Evolutionary conservation across 371 early-diverging fungal genomes (phyloP).

Genomic region (Apophysomyces trapeziformis): DNA sequence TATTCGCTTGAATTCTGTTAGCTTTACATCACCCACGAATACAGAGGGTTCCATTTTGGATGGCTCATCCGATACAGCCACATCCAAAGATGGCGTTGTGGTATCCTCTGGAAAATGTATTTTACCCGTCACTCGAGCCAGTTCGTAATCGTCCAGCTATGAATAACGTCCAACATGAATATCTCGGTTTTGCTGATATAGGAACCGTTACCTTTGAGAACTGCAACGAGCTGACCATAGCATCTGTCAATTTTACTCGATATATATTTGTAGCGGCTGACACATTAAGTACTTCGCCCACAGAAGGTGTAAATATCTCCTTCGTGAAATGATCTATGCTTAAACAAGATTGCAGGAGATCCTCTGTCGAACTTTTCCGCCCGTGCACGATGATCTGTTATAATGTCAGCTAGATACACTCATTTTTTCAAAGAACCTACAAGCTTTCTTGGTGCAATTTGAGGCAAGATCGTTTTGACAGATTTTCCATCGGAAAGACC

Average conservation of each 20-base stretch:
- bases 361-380: conserved; percentile 65
- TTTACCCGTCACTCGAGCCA: conserved; percentile 75
- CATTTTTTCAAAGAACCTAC: conserved; percentile 45
- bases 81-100: conserved; percentile 79
- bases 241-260: conserved; percentile 81
- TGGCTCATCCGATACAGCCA: conserved; percentile 53
- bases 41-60: conserved; percentile 65
- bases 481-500: conserved; percentile 90
- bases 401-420: background rate
- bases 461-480: conserved; percentile 83
- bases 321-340: conserved; percentile 70
- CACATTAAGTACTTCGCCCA: conserved; percentile 86
- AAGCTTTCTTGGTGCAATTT: conserved; percentile 83
- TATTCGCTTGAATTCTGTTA: conserved; percentile 79
- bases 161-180: background rate
- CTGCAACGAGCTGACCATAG: conserved; percentile 78
- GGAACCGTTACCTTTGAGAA: conserved; percentile 64
- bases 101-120: conserved; percentile 71
- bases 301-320: conserved; percentile 81
- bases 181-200: background rate
- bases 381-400: conserved; percentile 85
- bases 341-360: conserved; percentile 62
- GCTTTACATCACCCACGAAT: conserved; percentile 84
- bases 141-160: conserved; percentile 76
- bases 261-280: conserved; percentile 87